Evolutionary conservation across 2,329 filamentous ascomycete species (phyloP).

Genomic region (Chaetomiaceae sp.): DNA sequence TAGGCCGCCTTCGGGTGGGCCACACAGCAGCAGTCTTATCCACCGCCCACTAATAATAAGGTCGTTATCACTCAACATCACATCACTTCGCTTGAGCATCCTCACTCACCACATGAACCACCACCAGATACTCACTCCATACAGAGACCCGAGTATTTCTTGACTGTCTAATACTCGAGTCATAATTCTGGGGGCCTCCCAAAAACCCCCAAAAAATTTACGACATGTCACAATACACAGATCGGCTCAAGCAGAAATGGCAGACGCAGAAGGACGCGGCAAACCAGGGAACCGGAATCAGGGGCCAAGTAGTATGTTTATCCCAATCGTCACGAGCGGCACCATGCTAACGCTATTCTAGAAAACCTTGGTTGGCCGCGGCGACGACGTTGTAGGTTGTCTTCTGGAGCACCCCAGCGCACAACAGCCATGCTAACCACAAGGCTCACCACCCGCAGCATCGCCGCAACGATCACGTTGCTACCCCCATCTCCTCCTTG

Average conservation of each 20-base stretch:
- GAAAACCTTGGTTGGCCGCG: slow-evolving; percentile 45
- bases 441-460: slow-evolving; percentile 10
- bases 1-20: neutral
- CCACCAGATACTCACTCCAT: no score
- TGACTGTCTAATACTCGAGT: no score
- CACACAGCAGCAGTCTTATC: neutral
- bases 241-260: slow-evolving; percentile 49
- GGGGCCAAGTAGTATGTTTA: slow-evolving; percentile 45
- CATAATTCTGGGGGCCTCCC: no score
- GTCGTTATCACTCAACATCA: no score
- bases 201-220: no score
- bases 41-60: neutral
- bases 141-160: no score
- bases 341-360: no score
- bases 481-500: slow-evolving; percentile 63
- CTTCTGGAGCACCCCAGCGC: neutral
- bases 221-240: slow-evolving; percentile 31
- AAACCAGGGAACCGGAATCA: slow-evolving; percentile 31
- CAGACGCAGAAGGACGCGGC: slow-evolving; percentile 45
- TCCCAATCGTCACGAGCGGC: no score
- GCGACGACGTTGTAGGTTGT: slow-evolving; percentile 27
- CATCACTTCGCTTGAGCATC: no score
- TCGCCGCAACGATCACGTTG: slow-evolving; percentile 35
- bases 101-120: no score
- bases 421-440: neutral